phyloP scores from a whole-genome alignment of 2,329 filamentous ascomycete genomes.

The Ophidiomyces ophidiicola region DNA sequence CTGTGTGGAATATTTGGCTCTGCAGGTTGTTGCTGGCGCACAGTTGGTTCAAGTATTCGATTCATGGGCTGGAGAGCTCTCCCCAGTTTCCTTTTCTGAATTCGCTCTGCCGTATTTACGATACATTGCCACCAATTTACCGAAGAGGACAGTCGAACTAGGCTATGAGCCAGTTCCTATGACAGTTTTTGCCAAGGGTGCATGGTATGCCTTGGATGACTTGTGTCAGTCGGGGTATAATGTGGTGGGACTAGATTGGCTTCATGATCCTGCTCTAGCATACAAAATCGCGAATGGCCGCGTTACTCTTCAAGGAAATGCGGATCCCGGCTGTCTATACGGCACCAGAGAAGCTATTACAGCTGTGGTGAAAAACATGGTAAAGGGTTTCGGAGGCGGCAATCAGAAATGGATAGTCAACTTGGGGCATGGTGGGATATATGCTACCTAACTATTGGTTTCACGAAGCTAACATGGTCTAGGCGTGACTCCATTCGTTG shows the following conservation, averaged over 20 bases:
- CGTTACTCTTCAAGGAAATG: constrained; percentile 83
- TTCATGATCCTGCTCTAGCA: constrained; percentile 76
- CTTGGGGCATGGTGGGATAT: constrained; percentile 72
- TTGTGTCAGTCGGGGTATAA: constrained; percentile 83
- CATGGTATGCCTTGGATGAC: constrained; percentile 85
- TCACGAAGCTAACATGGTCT: constrained; percentile 17
- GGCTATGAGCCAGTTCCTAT: constrained; percentile 75
- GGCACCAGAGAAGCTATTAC: constrained; percentile 73
- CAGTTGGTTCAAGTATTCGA: constrained; percentile 97
- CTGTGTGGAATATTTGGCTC: constrained; percentile 85
- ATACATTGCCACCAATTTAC: constrained; percentile 71
- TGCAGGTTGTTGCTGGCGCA: constrained; percentile 85
- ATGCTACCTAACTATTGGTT: background rate
- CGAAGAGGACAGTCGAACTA: constrained; percentile 59
- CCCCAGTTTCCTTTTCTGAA: constrained; percentile 66
- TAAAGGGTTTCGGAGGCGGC: constrained; percentile 67
- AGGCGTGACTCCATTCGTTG: constrained; percentile 90
- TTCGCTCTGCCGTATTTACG: constrained; percentile 79
- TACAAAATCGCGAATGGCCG: constrained; percentile 66
- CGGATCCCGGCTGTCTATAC: constrained; percentile 86
- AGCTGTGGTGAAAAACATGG: constrained; percentile 70
- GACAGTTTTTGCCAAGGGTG: constrained; percentile 96
- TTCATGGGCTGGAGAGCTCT: constrained; percentile 92
- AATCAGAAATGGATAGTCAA: constrained; percentile 96
- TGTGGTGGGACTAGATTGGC: constrained; percentile 89